phyloP scores from a whole-genome alignment of 2,329 filamentous ascomycete species.

The Leptosphaerulina australis region DNA sequence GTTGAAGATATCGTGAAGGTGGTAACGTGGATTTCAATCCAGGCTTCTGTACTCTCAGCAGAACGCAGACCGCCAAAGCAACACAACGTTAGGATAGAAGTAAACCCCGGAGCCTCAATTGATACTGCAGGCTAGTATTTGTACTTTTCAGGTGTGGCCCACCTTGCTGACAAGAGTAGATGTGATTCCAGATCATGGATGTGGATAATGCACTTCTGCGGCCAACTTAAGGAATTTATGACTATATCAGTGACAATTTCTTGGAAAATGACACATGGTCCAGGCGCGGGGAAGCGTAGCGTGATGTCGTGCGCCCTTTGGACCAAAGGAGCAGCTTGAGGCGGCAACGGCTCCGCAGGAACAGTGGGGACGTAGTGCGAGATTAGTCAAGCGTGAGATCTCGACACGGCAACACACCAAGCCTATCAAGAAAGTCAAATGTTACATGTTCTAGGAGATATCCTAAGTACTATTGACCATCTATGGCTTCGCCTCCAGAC shows the following conservation, averaged over 20 bases:
- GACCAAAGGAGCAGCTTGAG: conserved; percentile 4
- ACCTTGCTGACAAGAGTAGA: conserved; percentile 6
- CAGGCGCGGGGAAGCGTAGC: conserved; percentile 10
- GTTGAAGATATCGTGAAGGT: not conserved
- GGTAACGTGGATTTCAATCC: conserved; percentile 2
- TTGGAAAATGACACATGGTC: conserved; percentile 14
- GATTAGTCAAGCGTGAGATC: conserved; percentile 1
- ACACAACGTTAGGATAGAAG: not conserved
- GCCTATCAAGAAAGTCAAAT: too few species aligned
- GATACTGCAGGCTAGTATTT: conserved; percentile 14
- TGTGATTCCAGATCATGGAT: conserved; percentile 4
- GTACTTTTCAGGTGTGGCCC: not conserved
- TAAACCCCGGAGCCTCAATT: conserved; percentile 3
- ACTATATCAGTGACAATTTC: not conserved
- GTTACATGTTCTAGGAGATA: conserved; percentile 17
- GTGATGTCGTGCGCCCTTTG: conserved; percentile 2
- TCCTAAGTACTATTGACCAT: conserved; percentile 12
- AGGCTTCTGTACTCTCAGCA: conserved; percentile 6
- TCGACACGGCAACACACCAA: not conserved
- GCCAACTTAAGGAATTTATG: conserved; percentile 1
- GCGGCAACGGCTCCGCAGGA: conserved; percentile 6
- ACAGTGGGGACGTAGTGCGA: not conserved
- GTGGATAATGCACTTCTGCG: not conserved
- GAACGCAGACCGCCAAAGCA: conserved; percentile 12
- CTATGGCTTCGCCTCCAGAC: conserved; percentile 21